Base-by-base conservation (phyloP, 441 rosid species). In the Corymbia citriodora region DNA sequence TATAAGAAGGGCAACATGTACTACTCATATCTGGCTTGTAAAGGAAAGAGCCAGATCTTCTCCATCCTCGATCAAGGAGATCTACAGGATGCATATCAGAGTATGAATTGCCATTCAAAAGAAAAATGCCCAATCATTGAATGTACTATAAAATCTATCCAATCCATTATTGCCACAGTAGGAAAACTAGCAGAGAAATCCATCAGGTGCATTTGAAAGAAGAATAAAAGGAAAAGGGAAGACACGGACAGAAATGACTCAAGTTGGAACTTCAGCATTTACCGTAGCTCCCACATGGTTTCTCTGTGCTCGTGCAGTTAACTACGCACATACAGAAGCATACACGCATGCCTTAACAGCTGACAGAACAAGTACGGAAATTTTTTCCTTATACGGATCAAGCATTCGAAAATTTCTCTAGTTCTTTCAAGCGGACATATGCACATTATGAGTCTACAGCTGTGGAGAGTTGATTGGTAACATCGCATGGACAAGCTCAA, bases 31-130 rank as follows among this genome's bases (percentile, higher is more conserved):
- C 98, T 88, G 97, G 99, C 91, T 97, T 96, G 93, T 97, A 97
- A 65, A 97, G 96, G 89, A 95, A 96, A 93, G 93, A 94, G 65
- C 99, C 99, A n/a, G 97, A 95, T 92, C 99, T 94, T 92, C 98
- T 96, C 99, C 99, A 97, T 54, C 99, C 99, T 55, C 95, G 94
- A 90, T 98, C 99, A 92, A 98, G 98, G 92, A 97, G 99, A 89
- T 95, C 99, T 98, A 89, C 54, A 65, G 86, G 59, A 88, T 29
- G 87, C 89, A 90, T 89, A 92, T 15, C 33, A 88, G 74, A 55
- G 49, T 49, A 18, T 87, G 53, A 91, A 83, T 36, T 40, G 72
- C 57, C 89, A 89, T 48, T 53, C 48, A 31, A 59, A 81, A 36
- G 63, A 89, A 33, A 88, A 27, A 70, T 31, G 36, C 82, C 40